Conservation (phyloP, 1,284 basidiomycete genomes). For the Cystobasidiaceae sp. region DNA sequence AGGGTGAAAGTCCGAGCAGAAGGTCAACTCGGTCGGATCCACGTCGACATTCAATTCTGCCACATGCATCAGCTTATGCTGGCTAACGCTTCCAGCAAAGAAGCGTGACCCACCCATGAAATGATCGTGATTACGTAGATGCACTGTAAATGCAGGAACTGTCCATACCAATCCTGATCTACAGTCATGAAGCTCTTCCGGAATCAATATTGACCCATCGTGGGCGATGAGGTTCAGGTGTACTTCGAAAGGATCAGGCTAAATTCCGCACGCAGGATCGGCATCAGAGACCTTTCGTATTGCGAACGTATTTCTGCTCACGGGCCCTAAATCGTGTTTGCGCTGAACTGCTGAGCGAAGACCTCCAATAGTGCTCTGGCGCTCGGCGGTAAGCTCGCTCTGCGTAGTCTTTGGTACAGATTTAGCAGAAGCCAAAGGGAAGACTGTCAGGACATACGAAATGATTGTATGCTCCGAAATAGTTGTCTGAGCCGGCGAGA, state of each 20-base stretch:
- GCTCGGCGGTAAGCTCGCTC: slow-evolving; percentile 3
- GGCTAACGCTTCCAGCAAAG: background rate
- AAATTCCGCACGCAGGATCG: slow-evolving; percentile 54
- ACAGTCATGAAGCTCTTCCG: slow-evolving; percentile 70
- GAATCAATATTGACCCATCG: slow-evolving; percentile 59
- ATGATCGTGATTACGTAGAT: slow-evolving; percentile 71
- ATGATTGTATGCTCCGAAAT: slow-evolving; percentile 74
- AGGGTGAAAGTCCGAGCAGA: slow-evolving; percentile 9
- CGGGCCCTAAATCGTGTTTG: slow-evolving; percentile 49
- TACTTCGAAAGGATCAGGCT: slow-evolving; percentile 78
- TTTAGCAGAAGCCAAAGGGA: slow-evolving; percentile 52
- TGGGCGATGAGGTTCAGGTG: slow-evolving; percentile 57
- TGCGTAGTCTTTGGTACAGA: slow-evolving; percentile 52
- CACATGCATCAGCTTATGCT: no score
- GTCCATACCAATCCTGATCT: slow-evolving; percentile 55
- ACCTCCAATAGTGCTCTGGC: slow-evolving; percentile 54
- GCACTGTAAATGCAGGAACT: slow-evolving; percentile 65
- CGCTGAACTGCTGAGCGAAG: slow-evolving; percentile 69
- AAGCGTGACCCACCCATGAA: slow-evolving; percentile 67
- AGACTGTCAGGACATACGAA: no score
- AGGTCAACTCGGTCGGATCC: slow-evolving; percentile 46
- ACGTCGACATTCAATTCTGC: slow-evolving; percentile 73
- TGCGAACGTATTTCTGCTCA: slow-evolving; percentile 45
- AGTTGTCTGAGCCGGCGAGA: slow-evolving; percentile 60
- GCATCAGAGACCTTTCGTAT: background rate